A percentile compares a stretch with the other conserved stretches of the same genome.
phyloP scores from a whole-genome alignment of 2,329 filamentous ascomycete species.

The Coleophoma eucalyptorum region DNA sequence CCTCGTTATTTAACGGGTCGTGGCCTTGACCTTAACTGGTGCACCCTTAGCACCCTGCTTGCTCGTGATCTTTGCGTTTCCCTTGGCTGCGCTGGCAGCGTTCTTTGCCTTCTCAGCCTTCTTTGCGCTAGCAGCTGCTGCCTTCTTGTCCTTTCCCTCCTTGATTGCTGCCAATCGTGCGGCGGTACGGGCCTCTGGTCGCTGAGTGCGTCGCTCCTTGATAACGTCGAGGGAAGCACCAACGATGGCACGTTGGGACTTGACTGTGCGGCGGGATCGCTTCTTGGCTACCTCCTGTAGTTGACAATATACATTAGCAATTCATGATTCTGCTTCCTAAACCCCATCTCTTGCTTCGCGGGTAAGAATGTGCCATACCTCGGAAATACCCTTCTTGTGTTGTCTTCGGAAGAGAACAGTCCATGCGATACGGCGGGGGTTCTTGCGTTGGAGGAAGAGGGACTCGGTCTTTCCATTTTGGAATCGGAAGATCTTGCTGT shows the following conservation, averaged over 20 bases:
- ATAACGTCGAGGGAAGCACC: conserved; percentile 99
- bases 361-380: conserved; percentile 62
- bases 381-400: conserved; percentile 99
- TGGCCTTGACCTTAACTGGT: conserved; percentile 78
- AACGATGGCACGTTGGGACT: conserved; percentile 98
- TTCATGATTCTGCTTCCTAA: conserved; percentile 1
- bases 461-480: conserved; percentile 99
- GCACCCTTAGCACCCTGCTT: conserved; percentile 98
- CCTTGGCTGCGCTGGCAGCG: conserved; percentile 70
- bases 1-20: conserved; percentile 65
- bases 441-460: conserved; percentile 99
- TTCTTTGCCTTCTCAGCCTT: conserved; percentile 99
- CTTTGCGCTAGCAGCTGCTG: conserved; percentile 82
- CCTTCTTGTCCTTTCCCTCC: conserved; percentile 98
- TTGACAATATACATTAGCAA: conserved; percentile 11
- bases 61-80: conserved; percentile 72
- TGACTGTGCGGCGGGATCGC: conserved; percentile 95
- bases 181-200: conserved; percentile 92
- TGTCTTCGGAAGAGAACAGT: conserved; percentile 96
- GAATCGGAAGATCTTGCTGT: conserved; percentile 99
- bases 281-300: conserved; percentile 98
- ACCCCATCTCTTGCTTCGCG: not conserved
- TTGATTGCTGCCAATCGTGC: conserved; percentile 89
- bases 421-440: conserved; percentile 99
- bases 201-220: conserved; percentile 95